Base-by-base conservation (phyloP, 2,329 filamentous ascomycete species). In the Diplocarpon mali region DNA sequence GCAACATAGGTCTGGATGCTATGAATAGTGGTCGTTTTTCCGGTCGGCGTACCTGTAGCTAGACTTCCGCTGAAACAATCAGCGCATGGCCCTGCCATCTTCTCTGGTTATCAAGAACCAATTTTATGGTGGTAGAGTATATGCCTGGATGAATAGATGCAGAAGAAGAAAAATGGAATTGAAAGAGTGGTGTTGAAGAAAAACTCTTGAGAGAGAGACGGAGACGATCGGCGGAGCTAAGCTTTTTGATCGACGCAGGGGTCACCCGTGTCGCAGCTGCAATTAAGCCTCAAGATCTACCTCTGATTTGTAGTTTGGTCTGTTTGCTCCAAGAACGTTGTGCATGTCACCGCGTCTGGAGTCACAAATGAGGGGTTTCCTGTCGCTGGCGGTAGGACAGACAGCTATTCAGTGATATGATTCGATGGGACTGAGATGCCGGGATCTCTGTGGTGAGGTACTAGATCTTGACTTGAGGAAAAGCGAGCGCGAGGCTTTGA, bases 1-100 rank as follows among this genome's bases (percentile, higher is more conserved):
- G 69, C 60, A 29, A 73, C 59, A 48, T 74, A 74, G 13, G 64
- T 66, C 24, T 60, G 54, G 14, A 71, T 50, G 16, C 65, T 65
- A 52, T 73, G 67, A 42, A 74, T 52, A 5, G 53, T 64, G 37
- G 62, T 59, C 31, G 63, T 62, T 9, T 53, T 60, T 17, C 69
- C 71, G 2, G 56, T 60, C 2, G 68, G 66, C 1, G 52, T 58
- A 13, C 61, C 64, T 2, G 61, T 53, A 46, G 67, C 63, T n/a
- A 67, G 47, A 12, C 59, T 60, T 47, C 70, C 70, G 34, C 55
- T 47, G 53, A 61, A 60, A 53, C 63, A 63, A 32, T 59, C 57
- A 47, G 50, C 27, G 43, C 56, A 61, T 37, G 45, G 43, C 32
- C 39, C 32, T 7, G 40, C 35, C 40, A 42, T 42, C 15, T n/a